Percentiles rank a stretch among this genome's conserved stretches.
Conservation (phyloP, 2,329 filamentous ascomycete genomes). For the Aphanoascus verrucosus region DNA sequence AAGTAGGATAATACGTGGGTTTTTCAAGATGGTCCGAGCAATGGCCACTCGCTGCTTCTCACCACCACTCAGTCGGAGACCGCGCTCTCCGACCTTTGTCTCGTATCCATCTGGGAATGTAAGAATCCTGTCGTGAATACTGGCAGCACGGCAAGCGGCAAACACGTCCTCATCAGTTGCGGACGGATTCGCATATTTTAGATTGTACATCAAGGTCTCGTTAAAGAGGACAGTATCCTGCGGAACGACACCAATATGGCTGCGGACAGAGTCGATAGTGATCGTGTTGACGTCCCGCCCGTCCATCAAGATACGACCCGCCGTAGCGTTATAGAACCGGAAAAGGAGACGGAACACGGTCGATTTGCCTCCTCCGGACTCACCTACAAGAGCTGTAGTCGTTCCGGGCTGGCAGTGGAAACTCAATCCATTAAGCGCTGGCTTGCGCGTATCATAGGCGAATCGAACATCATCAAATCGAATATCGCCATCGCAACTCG, state of each 20-base stretch:
- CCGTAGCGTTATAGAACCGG: slow-evolving; percentile 81
- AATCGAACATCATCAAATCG: slow-evolving; percentile 83
- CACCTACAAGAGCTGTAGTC: slow-evolving; percentile 89
- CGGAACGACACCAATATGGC: slow-evolving; percentile 87
- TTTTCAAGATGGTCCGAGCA: slow-evolving; percentile 82
- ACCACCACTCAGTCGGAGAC: slow-evolving; percentile 74
- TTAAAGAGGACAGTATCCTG: slow-evolving; percentile 96
- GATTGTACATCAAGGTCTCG: slow-evolving; percentile 87
- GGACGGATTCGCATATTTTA: slow-evolving; percentile 74
- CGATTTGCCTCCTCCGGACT: slow-evolving; percentile 94
- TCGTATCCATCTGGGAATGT: slow-evolving; percentile 78
- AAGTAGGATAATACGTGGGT: slow-evolving; percentile 81
- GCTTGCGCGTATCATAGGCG: slow-evolving; percentile 75
- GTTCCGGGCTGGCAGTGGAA: slow-evolving; percentile 84
- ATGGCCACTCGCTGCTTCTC: slow-evolving; percentile 93
- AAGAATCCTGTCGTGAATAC: slow-evolving; percentile 86
- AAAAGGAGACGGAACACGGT: slow-evolving; percentile 93
- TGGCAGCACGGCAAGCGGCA: slow-evolving; percentile 71
- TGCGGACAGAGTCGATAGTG: slow-evolving; percentile 85
- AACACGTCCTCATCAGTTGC: slow-evolving; percentile 74
- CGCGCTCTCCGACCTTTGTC: slow-evolving; percentile 84
- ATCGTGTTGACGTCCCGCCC: slow-evolving; percentile 72
- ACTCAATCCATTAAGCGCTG: slow-evolving; percentile 69
- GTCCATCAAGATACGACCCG: slow-evolving; percentile 74
- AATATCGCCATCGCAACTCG: slow-evolving; percentile 66